Evolutionary conservation across 2,329 filamentous ascomycete species (phyloP), one percentile per base, ranked within the genome.

Genomic region (Paraconiothyrium sp.): DNA sequence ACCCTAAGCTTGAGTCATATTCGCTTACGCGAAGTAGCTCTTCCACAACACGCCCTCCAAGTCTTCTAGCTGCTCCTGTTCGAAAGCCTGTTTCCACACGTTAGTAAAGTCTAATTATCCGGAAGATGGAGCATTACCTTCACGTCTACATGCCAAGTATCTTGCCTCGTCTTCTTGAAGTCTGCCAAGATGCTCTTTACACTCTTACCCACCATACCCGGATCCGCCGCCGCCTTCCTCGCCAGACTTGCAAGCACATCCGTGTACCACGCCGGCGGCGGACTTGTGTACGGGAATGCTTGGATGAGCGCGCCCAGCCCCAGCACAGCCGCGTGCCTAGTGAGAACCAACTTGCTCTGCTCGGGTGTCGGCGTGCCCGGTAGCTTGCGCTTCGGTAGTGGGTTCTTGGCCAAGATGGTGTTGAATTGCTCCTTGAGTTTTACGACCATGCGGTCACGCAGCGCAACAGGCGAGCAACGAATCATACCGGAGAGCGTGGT

Each of bases 121-220:
- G n/a, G 35, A 7, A 30, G 27, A 24, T 22, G 24, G 30, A 13
- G 60, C 88, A 30, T 79, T 82, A 97, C 95, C 91, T 97, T 98
- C 71, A 97, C 92, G 82, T 99, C 95, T 63, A 97, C 94, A 72
- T 90, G 90, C 95, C 95, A 99, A 69, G 94, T 99, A 83, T 99
- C 95, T 79, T 99, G 95, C 77, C 95, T 89, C 49, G 95, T 99
- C 87, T 99, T 99, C 84, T 99, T 99, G 85, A 99, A 99, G 74
- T 99, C 96, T 63, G 93, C 93, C 67, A 99, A 83, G 39, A 97
- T 94, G 20, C 86, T 87, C 85, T 99, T 99, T 11, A 97, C 96
- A 62, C 94, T 95, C 80, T 97, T 97, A 2, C 95, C 95, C 58
- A 99, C 94, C 61, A 96, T 90, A 0, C 95, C 95, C 0, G 93